Evolutionary conservation across 257 asterid genomes (phyloP).

Genomic region (Rauvolfia tetraphylla): DNA sequence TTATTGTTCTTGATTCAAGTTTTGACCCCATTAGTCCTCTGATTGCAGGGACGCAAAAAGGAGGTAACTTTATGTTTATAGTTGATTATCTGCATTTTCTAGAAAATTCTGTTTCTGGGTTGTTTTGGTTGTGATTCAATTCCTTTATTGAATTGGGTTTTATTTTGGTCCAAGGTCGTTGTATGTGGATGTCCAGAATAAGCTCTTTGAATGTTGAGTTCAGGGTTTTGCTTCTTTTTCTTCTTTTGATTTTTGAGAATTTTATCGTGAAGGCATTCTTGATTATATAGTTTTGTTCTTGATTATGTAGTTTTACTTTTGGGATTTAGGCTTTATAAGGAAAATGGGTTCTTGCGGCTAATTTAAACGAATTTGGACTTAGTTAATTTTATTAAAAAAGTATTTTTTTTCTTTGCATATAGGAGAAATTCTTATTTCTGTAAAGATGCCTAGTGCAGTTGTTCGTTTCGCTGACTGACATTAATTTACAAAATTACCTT

Average conservation of each 20-base stretch:
- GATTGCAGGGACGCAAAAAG: neutral
- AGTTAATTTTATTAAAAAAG: neutral
- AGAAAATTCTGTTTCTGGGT: neutral
- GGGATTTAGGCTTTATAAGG: neutral
- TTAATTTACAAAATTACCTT: neutral
- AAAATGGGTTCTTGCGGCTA: constrained; percentile 6
- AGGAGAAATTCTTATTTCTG: neutral
- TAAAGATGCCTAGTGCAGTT: neutral
- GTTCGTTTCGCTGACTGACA: neutral
- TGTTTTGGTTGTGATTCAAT: neutral
- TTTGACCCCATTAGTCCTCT: neutral
- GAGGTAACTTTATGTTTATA: constrained; percentile 9
- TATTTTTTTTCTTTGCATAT: neutral
- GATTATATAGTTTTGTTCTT: neutral
- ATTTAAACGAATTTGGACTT: neutral
- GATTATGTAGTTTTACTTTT: neutral
- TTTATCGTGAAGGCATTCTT: constrained; percentile 5
- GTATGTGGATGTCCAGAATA: neutral
- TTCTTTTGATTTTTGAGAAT: neutral
- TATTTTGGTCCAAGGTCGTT: neutral
- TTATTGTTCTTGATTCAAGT: neutral
- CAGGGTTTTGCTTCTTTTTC: constrained; percentile 1
- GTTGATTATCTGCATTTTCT: neutral
- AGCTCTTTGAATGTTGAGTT: neutral
- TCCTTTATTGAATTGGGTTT: neutral